A percentile compares a stretch with the other conserved stretches of the same genome.
Evolutionary conservation across 1,284 basidiomycete genomes (phyloP).

Genomic region (Phellopilus nigrolimitatus): DNA sequence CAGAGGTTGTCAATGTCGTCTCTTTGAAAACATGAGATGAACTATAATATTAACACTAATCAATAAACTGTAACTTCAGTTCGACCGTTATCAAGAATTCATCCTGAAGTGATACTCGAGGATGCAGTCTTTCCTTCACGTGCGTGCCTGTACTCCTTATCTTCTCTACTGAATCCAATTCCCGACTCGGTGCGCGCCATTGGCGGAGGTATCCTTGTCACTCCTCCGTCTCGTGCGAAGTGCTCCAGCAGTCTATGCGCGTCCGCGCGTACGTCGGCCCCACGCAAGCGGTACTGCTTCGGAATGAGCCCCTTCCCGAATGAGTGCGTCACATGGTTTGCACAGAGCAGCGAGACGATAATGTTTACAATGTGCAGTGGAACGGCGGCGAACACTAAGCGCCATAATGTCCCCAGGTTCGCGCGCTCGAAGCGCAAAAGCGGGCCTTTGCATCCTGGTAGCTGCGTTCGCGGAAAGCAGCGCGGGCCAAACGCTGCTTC

Average conservation of each 20-base stretch:
- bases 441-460: slow-evolving; percentile 68
- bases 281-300: slow-evolving; percentile 55
- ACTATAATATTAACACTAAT: too few relatives aligned
- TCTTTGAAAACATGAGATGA: too few relatives aligned
- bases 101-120: too few relatives aligned
- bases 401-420: slow-evolving; percentile 53
- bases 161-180: slow-evolving; percentile 6
- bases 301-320: slow-evolving; percentile 75
- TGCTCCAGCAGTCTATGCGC: slow-evolving; percentile 29
- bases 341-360: slow-evolving; percentile 57
- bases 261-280: slow-evolving; percentile 37
- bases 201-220: slow-evolving; percentile 5
- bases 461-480: slow-evolving; percentile 61
- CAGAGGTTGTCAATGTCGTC: too few relatives aligned
- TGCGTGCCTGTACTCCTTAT: too few relatives aligned
- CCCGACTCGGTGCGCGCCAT: slow-evolving; percentile 12
- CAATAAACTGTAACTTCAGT: too few relatives aligned
- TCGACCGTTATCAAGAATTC: too few relatives aligned
- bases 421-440: slow-evolving; percentile 57
- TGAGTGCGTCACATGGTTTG: slow-evolving; percentile 65
- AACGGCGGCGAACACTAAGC: slow-evolving; percentile 58
- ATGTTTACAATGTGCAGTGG: slow-evolving; percentile 64
- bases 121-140: too few relatives aligned
- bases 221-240: slow-evolving; percentile 1
- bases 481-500: slow-evolving; percentile 53